Conservation (phyloP, 2,329 filamentous ascomycete genomes). For the Amesomyces nigricolor region DNA sequence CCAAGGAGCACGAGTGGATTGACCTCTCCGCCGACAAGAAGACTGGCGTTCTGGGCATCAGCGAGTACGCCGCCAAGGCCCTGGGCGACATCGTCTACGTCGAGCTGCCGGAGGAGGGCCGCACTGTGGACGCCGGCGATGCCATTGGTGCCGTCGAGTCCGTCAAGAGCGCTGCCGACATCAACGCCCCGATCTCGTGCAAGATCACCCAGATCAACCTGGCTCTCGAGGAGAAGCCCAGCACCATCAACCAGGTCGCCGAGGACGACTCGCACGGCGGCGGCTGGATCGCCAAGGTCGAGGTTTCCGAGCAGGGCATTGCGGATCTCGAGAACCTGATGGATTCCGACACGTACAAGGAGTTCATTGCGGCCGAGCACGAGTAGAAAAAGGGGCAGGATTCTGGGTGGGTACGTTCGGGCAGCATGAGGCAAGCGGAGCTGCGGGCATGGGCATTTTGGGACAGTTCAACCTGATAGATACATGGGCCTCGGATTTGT, state of each 20-base stretch:
- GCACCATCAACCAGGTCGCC: constrained; percentile 81
- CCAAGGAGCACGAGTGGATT: constrained; percentile 97
- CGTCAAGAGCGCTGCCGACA: constrained; percentile 97
- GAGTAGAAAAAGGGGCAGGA: constrained; percentile 30
- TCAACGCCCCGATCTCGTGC: constrained; percentile 81
- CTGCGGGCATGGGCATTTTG: constrained; percentile 13
- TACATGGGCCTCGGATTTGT: constrained; percentile 22
- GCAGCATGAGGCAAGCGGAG: background rate
- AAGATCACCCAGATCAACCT: constrained; percentile 69
- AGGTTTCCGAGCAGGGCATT: constrained; percentile 60
- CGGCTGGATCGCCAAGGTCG: constrained; percentile 89
- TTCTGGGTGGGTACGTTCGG: background rate
- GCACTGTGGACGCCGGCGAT: constrained; percentile 69
- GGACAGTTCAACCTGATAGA: constrained; percentile 32
- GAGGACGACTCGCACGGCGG: constrained; percentile 70
- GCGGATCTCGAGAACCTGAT: constrained; percentile 71
- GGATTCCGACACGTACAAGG: constrained; percentile 71
- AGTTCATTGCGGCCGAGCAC: constrained; percentile 52
- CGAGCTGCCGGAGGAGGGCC: constrained; percentile 72
- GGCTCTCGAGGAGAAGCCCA: constrained; percentile 75
- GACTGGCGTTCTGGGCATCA: constrained; percentile 78
- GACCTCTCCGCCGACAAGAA: constrained; percentile 79
- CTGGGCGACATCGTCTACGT: constrained; percentile 97
- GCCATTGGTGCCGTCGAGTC: constrained; percentile 93
- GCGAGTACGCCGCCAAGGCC: constrained; percentile 81